Conservation (phyloP, 73 alveolate species). For the Paramecium primaurelia region DNA sequence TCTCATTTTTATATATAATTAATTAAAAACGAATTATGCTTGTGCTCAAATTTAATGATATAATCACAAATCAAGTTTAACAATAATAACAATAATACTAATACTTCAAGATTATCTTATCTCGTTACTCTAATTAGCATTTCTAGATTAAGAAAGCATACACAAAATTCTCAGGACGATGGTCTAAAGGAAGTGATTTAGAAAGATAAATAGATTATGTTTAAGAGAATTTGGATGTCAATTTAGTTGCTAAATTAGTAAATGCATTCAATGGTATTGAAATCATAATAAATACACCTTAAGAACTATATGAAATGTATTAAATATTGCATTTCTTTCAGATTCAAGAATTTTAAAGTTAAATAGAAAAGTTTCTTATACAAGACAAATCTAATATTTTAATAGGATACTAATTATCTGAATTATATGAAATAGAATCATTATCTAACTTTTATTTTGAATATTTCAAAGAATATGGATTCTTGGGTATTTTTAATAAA, state of each 20-base stretch:
- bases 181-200: background rate
- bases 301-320: background rate
- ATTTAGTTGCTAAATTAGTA: background rate
- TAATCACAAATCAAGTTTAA: background rate
- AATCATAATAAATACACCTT: background rate
- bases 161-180: background rate
- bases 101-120: background rate
- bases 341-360: background rate
- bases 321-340: background rate
- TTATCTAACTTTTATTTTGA: background rate
- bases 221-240: background rate
- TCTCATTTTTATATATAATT: background rate
- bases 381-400: background rate
- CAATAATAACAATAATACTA: constrained; percentile 9
- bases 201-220: constrained; percentile 1
- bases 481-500: background rate
- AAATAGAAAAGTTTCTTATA: background rate
- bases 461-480: constrained; percentile 3
- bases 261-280: background rate
- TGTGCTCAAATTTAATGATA: constrained; percentile 10
- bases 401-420: background rate
- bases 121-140: background rate
- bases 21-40: constrained; percentile 29
- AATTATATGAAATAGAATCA: background rate
- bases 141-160: background rate